These are phyloP conservation scores for Trichomonascaceae sp. DNA, from an alignment of 1,139 yeast species.

Conservation along the genomic window DNA sequence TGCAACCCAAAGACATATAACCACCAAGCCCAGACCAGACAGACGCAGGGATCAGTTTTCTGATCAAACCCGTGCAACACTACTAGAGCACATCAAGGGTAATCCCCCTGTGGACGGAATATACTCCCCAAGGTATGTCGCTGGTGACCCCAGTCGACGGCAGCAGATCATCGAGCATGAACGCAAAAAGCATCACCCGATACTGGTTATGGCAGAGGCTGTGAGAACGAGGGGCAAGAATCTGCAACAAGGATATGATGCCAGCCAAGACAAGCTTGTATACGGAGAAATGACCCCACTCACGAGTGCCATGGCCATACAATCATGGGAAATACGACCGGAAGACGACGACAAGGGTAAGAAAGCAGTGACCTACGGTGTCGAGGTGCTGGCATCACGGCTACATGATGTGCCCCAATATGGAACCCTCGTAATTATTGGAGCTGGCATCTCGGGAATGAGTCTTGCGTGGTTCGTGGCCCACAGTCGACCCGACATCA, in stretches of 20 bases:
- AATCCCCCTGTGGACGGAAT: no score
- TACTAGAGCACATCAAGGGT: no score
- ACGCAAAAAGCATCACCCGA: no score
- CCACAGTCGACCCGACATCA: slow-evolving; percentile 49
- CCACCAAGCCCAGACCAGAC: no score
- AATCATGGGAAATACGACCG: slow-evolving; percentile 8
- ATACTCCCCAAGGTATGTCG: no score
- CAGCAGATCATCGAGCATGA: no score
- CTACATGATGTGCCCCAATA: slow-evolving; percentile 17
- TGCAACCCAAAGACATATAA: no score
- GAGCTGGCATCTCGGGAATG: slow-evolving; percentile 83
- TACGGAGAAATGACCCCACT: no score
- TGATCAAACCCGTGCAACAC: no score
- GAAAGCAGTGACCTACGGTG: slow-evolving; percentile 10
- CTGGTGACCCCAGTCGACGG: no score
- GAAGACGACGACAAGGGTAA: background rate
- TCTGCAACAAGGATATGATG: slow-evolving; percentile 1
- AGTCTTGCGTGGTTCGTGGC: slow-evolving; percentile 62
- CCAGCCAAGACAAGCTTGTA: slow-evolving; percentile 5
- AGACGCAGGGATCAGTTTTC: no score
- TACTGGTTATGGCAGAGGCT: slow-evolving; percentile 4
- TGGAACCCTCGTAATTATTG: slow-evolving; percentile 35
- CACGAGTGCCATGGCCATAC: slow-evolving; percentile 8
- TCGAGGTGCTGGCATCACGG: slow-evolving; percentile 18
- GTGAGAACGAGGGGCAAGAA: slow-evolving; percentile 4